phyloP scores from a whole-genome alignment of 2,329 filamentous ascomycete species.

The Xylaria sp. region DNA sequence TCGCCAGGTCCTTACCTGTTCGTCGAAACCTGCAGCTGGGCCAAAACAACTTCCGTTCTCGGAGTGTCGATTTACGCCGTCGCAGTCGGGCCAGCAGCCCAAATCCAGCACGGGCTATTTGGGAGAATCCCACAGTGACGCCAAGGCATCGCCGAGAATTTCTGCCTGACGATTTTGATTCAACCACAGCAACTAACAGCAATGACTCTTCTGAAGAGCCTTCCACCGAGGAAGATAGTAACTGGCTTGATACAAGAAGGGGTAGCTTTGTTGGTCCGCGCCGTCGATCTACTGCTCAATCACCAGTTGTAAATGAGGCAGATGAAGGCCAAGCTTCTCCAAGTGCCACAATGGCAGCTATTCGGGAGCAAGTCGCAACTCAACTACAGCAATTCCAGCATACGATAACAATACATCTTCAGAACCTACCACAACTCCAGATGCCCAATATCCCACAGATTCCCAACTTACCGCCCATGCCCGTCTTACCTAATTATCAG shows the following conservation, averaged over 20 bases:
- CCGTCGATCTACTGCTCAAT: conserved; percentile 38
- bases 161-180: conserved; percentile 55
- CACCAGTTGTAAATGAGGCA: conserved; percentile 44
- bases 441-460: conserved; percentile 74
- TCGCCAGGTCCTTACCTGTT: conserved; percentile 73
- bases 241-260: conserved; percentile 53
- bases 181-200: conserved; percentile 50
- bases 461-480: conserved; percentile 65
- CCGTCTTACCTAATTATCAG: conserved; percentile 76
- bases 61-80: conserved; percentile 69
- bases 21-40: conserved; percentile 70
- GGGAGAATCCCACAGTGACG: conserved; percentile 63
- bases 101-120: conserved; percentile 72
- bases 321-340: conserved; percentile 61
- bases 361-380: conserved; percentile 77
- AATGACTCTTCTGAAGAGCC: conserved; percentile 51
- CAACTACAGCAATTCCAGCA: conserved; percentile 83
- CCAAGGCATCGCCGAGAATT: conserved; percentile 49
- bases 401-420: conserved; percentile 72
- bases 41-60: conserved; percentile 71
- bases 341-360: conserved; percentile 71
- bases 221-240: conserved; percentile 53
- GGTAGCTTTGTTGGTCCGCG: conserved; percentile 42
- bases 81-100: conserved; percentile 71
- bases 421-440: conserved; percentile 70